A percentile compares a stretch with the other conserved stretches of the same genome.
Evolutionary conservation across 169 alveolate genomes (phyloP).

Genomic region (Cryptosporidium tyzzeri): DNA sequence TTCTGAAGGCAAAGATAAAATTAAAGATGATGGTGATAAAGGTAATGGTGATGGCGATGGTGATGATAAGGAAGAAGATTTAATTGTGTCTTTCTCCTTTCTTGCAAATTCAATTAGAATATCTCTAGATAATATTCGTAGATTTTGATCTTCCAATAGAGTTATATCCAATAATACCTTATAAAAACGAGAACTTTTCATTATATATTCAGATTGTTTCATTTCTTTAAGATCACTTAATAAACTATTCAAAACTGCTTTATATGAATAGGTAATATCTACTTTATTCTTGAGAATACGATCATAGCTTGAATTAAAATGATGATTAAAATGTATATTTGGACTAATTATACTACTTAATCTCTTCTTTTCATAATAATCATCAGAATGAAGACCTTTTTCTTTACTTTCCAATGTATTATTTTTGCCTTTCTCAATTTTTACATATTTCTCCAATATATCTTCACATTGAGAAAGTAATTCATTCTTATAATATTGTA

Average conservation of each 20-base stretch:
- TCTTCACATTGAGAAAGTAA: constrained; percentile 20
- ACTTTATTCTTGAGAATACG: constrained; percentile 15
- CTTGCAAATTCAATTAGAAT: constrained; percentile 4
- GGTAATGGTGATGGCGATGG: too few species aligned
- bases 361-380: constrained; percentile 10
- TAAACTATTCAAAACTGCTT: constrained; percentile 2
- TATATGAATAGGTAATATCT: constrained; percentile 1
- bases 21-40: background rate
- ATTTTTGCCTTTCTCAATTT: background rate
- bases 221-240: constrained; percentile 7
- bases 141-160: constrained; percentile 17
- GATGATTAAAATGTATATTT: constrained; percentile 19
- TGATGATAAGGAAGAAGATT: background rate
- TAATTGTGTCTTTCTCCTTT: background rate
- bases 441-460: background rate
- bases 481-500: background rate
- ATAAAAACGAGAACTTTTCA: background rate
- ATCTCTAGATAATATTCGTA: constrained; percentile 14
- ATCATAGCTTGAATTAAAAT: constrained; percentile 40
- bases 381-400: background rate
- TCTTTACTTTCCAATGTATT: background rate
- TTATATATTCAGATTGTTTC: constrained; percentile 1
- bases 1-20: background rate
- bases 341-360: constrained; percentile 45
- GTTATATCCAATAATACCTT: constrained; percentile 30